Conservation (phyloP, 495 filamentous ascomycete genomes). For the Aspergillus conjunctus region DNA sequence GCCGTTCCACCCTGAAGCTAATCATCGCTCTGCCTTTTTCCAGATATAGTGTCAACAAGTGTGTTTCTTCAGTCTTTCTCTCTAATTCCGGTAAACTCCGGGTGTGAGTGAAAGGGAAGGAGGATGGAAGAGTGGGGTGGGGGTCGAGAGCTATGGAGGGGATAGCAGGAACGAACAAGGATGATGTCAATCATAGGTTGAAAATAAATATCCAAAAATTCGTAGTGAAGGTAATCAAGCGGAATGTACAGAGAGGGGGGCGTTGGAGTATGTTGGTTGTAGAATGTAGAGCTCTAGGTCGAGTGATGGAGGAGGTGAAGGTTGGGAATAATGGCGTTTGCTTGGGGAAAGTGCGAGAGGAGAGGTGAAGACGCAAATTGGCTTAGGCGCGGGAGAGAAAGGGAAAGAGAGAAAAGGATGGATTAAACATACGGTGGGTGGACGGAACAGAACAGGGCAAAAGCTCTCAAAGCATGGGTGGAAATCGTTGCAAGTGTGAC, state of each 20-base stretch:
- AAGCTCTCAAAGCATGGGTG: conserved; percentile 43
- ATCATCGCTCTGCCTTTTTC: conserved; percentile 55
- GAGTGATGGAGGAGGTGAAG: conserved; percentile 3
- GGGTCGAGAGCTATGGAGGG: not conserved
- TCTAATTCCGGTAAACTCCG: not conserved
- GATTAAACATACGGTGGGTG: conserved; percentile 44
- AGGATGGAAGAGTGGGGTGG: conserved; percentile 5
- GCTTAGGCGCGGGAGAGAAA: not conserved
- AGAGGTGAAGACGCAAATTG: conserved; percentile 1
- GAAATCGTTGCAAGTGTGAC: conserved; percentile 28
- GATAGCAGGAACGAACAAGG: conserved; percentile 9
- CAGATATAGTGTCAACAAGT: conserved; percentile 35
- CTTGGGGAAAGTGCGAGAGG: not conserved
- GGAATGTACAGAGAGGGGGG: not conserved
- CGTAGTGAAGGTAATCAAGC: not conserved
- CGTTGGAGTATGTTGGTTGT: not conserved
- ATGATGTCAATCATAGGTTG: not conserved
- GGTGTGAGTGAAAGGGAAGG: conserved; percentile 5
- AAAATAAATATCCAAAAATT: not conserved
- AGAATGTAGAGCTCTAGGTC: not conserved
- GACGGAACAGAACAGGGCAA: conserved; percentile 40
- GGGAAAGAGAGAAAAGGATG: conserved; percentile 15
- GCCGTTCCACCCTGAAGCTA: conserved; percentile 53
- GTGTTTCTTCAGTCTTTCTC: conserved; percentile 8
- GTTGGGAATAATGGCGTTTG: not conserved